phyloP scores from a whole-genome alignment of 2,329 filamentous ascomycete genomes.

The Botrytis fragariae region DNA sequence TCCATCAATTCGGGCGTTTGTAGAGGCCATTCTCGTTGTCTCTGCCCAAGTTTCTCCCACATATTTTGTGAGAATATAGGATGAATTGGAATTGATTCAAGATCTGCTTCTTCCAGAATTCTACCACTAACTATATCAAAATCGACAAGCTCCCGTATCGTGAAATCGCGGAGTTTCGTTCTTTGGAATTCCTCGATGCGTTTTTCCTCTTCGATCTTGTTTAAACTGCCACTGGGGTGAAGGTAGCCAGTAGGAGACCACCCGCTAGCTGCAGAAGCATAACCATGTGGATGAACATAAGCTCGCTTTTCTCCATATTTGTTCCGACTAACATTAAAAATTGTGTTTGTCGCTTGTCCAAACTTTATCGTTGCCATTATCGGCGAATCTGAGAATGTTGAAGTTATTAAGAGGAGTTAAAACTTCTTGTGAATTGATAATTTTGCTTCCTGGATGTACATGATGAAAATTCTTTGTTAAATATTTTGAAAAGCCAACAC shows the following conservation, averaged over 20 bases:
- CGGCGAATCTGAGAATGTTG: neutral
- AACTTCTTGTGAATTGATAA: neutral
- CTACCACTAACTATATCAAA: constrained; percentile 10
- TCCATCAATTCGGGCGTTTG: neutral
- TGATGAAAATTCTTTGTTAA: neutral
- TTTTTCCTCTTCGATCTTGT: neutral
- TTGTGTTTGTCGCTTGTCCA: neutral
- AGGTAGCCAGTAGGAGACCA: constrained; percentile 10
- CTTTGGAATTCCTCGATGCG: constrained; percentile 6
- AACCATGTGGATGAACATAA: neutral
- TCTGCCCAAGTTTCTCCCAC: constrained; percentile 11
- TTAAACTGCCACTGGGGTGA: neutral
- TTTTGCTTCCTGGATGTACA: neutral
- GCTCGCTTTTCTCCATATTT: neutral
- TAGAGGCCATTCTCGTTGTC: neutral
- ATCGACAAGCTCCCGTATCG: constrained; percentile 13
- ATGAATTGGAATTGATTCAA: neutral
- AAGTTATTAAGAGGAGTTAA: neutral
- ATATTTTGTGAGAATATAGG: neutral
- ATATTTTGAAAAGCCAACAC: neutral
- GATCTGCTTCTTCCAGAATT: neutral
- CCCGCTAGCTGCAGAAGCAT: neutral
- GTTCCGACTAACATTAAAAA: neutral
- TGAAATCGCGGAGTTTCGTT: neutral
- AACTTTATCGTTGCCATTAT: neutral